Evolutionary conservation across 768 basidiomycete species (phyloP).

Genomic region (Rhizopogon sp.): DNA sequence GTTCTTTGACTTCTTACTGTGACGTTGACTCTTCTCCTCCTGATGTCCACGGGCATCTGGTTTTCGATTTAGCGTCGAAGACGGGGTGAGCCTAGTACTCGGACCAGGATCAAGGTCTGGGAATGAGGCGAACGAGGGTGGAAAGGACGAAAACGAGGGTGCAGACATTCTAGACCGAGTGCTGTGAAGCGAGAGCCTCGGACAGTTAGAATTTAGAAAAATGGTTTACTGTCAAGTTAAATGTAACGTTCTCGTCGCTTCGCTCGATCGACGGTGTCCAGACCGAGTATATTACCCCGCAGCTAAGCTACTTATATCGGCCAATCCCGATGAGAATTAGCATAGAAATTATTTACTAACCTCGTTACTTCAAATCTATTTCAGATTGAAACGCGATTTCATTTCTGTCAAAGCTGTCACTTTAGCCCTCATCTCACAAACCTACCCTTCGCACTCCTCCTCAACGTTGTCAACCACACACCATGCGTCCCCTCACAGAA

Average conservation of each 20-base stretch:
- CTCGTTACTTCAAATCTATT: conserved; percentile 2
- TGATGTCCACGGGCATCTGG: conserved; percentile 10
- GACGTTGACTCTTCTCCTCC: conserved; percentile 15
- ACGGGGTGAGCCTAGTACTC: conserved; percentile 20
- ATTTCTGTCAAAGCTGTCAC: not conserved
- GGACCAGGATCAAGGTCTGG: conserved; percentile 52
- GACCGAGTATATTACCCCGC: not conserved
- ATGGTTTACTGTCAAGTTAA: not conserved
- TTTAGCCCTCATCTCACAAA: not conserved
- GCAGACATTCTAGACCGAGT: conserved; percentile 33
- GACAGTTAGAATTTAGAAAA: not conserved
- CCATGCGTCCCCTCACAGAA: conserved; percentile 93
- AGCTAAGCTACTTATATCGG: not conserved
- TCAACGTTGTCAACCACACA: conserved; percentile 13
- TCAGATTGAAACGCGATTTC: not conserved
- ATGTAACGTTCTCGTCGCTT: not conserved
- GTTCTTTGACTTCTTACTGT: conserved; percentile 15
- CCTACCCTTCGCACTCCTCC: conserved; percentile 12
- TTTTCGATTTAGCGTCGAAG: conserved; percentile 13
- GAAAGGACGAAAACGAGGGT: conserved; percentile 58
- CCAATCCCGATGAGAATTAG: not conserved
- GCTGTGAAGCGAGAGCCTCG: not conserved
- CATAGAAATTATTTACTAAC: not conserved
- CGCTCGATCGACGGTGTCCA: not conserved
- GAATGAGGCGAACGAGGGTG: conserved; percentile 67